Base-by-base conservation (phyloP, 805 yeast species). In the Kodamaea restingae region DNA sequence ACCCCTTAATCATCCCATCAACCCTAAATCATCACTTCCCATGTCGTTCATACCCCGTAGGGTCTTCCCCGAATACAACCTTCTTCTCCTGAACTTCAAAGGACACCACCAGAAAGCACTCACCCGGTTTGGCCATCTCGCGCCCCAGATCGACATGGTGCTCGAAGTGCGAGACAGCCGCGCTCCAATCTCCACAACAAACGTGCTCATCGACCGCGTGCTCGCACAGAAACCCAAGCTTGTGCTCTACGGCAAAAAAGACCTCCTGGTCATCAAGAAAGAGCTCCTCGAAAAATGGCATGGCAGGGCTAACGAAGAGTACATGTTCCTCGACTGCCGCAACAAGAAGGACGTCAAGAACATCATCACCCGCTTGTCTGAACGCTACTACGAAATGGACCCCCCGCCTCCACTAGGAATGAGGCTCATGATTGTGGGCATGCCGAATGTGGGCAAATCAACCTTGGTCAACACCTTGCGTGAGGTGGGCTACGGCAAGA, bases 371-470 rank as follows among this genome's bases (percentile, higher is more conserved):
- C 50, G 67, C 9, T 64, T 86, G 3, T 67, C 67, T 26, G 67
- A 71, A 38, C 62, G 64, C 38, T 72, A 75, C 49, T 45, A 58
- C 18, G 45, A 55, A 3, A 65, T 78, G 71, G 59, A 57, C 14
- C 87, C 91, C 0, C 76, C 81, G 1, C 95, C 96, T 0, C 96
- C 97, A 0, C 60, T 88, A 43, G 98, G 98, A 0, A 65, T 84
- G 35, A 62, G 88, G 15, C 60, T 85, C 41, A 68, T 90, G 68
- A 76, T 91, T 32, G 80, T 83, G 5, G 98, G 98, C 0, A 85
- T 93, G 93, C 98, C 98, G 1, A 93, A 93, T 56, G 95, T 88
- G n/a, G 98, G 98, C 0, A 93, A 93, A 60, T 84, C 95, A 9
- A 84, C 96, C 0, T 57, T 93, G 35, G 82, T 90, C 18, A 93